These are phyloP conservation scores for Suhomyces taliae DNA, from an alignment of 1,139 yeast species.

Conservation along the genomic window DNA sequence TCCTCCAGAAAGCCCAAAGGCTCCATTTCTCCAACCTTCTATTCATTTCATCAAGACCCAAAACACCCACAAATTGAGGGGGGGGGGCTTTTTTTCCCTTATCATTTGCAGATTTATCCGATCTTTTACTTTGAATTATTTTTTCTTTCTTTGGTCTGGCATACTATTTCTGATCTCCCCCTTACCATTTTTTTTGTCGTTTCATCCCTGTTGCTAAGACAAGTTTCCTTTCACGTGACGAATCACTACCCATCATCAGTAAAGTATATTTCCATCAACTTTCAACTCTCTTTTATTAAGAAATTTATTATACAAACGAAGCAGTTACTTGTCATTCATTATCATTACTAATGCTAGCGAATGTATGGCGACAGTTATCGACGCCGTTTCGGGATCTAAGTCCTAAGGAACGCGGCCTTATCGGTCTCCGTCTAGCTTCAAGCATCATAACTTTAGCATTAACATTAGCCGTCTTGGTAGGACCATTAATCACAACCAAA, in stretches of 20 bases:
- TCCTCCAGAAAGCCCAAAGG: too few species aligned
- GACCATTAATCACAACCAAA: constrained; percentile 24
- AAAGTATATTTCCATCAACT: too few species aligned
- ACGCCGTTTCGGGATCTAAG: constrained; percentile 28
- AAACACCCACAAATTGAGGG: too few species aligned
- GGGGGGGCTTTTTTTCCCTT: too few species aligned
- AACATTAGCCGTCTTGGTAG: constrained; percentile 28
- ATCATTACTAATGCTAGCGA: constrained; percentile 1
- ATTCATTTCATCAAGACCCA: too few species aligned
- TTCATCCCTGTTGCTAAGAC: not conserved
- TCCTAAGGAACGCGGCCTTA: constrained; percentile 31
- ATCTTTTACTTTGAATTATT: too few species aligned
- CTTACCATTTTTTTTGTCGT: not conserved
- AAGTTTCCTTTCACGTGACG: not conserved
- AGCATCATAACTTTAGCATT: constrained; percentile 24
- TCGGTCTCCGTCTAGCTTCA: constrained; percentile 27
- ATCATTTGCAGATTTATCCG: too few species aligned
- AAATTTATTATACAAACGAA: too few species aligned
- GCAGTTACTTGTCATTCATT: not conserved
- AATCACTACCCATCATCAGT: not conserved
- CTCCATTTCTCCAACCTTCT: too few species aligned
- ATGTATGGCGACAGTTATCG: not conserved
- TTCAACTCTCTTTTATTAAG: too few species aligned
- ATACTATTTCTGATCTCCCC: too few species aligned
- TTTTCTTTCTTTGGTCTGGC: too few species aligned